Conservation (phyloP, 805 yeast genomes). For the Suhomyces vadensis region DNA sequence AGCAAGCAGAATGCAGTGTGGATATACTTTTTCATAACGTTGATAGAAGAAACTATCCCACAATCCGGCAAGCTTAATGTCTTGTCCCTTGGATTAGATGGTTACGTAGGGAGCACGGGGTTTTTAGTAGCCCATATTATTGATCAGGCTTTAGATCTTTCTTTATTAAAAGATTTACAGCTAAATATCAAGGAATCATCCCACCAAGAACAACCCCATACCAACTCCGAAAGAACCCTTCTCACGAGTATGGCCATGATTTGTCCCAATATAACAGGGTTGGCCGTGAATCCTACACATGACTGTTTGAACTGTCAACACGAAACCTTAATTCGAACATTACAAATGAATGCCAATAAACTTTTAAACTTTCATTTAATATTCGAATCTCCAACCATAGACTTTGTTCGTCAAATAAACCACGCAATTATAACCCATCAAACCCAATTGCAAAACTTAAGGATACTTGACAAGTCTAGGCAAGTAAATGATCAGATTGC, state of each 20-base stretch:
- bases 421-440: conserved; percentile 13
- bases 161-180: conserved; percentile 14
- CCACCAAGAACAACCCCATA: conserved; percentile 16
- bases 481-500: conserved; percentile 16
- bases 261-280: conserved; percentile 12
- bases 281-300: conserved; percentile 19
- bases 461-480: conserved; percentile 19
- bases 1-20: conserved; percentile 17
- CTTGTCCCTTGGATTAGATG: conserved; percentile 21
- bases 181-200: conserved; percentile 22
- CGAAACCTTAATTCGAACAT: conserved; percentile 6
- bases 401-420: conserved; percentile 11
- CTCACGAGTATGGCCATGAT: conserved; percentile 10
- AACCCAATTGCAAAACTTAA: conserved; percentile 11
- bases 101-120: conserved; percentile 20
- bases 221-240: conserved; percentile 17
- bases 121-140: conserved; percentile 11
- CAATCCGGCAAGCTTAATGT: conserved; percentile 9
- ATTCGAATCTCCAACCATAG: conserved; percentile 16
- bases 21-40: conserved; percentile 20
- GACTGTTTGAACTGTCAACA: conserved; percentile 24
- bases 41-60: background rate
- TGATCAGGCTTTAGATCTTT: conserved; percentile 15
- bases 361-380: conserved; percentile 13
- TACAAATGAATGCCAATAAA: conserved; percentile 11